These are phyloP conservation scores for Claviceps pazoutovae DNA, from an alignment of 2,329 filamentous ascomycete genomes.

Conservation along the genomic window DNA sequence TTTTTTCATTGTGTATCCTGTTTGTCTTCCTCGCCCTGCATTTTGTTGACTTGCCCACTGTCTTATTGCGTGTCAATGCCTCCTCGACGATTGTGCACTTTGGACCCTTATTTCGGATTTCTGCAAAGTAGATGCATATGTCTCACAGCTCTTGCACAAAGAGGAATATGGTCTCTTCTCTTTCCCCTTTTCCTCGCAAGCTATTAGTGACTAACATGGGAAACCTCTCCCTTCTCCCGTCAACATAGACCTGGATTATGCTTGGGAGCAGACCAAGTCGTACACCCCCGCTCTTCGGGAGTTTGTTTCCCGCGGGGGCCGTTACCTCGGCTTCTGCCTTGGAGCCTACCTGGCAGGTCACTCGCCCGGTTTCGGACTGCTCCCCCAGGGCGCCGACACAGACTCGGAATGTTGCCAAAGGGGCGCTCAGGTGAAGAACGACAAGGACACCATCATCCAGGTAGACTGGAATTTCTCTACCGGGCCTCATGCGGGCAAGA, in stretches of 20 bases:
- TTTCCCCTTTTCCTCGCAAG: not conserved
- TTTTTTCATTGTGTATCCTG: not conserved
- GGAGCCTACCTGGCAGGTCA: slow-evolving; percentile 15
- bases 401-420: slow-evolving; percentile 7
- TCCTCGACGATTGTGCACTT: not conserved
- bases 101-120: not conserved
- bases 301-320: slow-evolving; percentile 12
- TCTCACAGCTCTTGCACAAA: not conserved
- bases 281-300: slow-evolving; percentile 8
- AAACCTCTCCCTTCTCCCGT: not conserved
- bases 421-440: slow-evolving; percentile 10
- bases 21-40: not conserved
- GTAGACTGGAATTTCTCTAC: slow-evolving; percentile 13
- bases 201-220: not conserved
- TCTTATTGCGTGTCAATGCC: not conserved
- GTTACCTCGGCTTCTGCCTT: slow-evolving; percentile 16
- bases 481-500: slow-evolving; percentile 8
- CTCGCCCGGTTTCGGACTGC: slow-evolving; percentile 11
- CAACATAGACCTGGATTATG: slow-evolving; percentile 9
- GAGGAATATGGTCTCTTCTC: not conserved
- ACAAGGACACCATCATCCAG: slow-evolving; percentile 11
- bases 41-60: not conserved
- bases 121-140: not conserved
- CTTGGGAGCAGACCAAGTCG: slow-evolving; percentile 9
- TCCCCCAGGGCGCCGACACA: slow-evolving; percentile 8